phyloP scores from a whole-genome alignment of 257 asterid species.

The Solanum medicagineum region DNA sequence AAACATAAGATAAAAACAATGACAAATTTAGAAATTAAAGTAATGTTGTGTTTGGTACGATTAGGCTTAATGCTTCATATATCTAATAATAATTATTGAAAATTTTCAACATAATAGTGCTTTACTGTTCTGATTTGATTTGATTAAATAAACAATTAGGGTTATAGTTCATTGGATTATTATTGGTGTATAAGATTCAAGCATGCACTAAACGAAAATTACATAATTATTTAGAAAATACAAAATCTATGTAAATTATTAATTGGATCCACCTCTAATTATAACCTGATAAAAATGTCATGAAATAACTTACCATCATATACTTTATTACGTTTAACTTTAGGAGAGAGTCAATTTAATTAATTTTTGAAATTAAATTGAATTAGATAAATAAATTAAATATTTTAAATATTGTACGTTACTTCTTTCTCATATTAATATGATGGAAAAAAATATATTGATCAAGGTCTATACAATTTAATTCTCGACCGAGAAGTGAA shows the following conservation, averaged over 20 bases:
- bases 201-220: background rate
- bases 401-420: background rate
- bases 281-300: background rate
- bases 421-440: background rate
- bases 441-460: background rate
- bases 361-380: background rate
- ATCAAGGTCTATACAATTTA: background rate
- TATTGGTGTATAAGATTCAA: background rate
- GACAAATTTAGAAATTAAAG: background rate
- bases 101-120: background rate
- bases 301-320: background rate
- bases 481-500: background rate
- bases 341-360: background rate
- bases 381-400: background rate
- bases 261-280: background rate
- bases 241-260: background rate
- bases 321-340: background rate
- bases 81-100: background rate
- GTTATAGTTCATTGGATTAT: background rate
- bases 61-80: background rate
- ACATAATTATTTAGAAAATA: background rate
- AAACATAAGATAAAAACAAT: background rate
- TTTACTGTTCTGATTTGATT: background rate
- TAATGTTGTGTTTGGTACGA: background rate
- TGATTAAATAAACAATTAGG: background rate